A percentile compares a stretch with the other conserved stretches of the same genome.
These are phyloP conservation scores for Cucurbita maxima DNA, from an alignment of 306 rosid species.

Conservation along the genomic window DNA sequence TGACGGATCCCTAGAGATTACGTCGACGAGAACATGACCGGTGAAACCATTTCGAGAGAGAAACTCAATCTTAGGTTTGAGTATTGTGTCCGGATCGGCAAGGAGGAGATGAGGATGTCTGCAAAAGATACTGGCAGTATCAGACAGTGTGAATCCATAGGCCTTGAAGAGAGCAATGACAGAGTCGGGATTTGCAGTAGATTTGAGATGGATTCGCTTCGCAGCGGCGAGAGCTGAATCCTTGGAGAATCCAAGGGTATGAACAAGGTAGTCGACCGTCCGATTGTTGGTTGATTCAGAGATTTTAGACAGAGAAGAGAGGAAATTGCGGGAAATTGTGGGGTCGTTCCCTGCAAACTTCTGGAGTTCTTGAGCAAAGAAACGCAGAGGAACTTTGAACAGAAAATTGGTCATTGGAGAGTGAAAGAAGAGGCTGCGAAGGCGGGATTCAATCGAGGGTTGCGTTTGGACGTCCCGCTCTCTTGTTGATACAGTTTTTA, in stretches of 20 bases:
- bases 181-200: not conserved
- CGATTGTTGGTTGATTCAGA: not conserved
- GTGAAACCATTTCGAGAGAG: constrained; percentile 5
- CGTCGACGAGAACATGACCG: not conserved
- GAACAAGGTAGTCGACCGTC: not conserved
- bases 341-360: not conserved
- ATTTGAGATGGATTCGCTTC: not conserved
- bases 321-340: not conserved
- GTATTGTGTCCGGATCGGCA: not conserved
- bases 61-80: constrained; percentile 13
- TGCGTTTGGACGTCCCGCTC: not conserved
- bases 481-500: too few relatives aligned
- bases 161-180: constrained; percentile 5
- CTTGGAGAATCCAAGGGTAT: constrained; percentile 1
- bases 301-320: not conserved
- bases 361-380: not conserved
- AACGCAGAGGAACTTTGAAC: not conserved
- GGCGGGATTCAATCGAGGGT: not conserved
- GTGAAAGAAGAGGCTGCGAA: not conserved
- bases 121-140: not conserved
- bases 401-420: not conserved
- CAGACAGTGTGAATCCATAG: constrained; percentile 10
- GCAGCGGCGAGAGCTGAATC: not conserved
- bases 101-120: not conserved
- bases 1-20: not conserved